phyloP scores from a whole-genome alignment of 495 filamentous ascomycete species.

The Xylaria bambusicola region DNA sequence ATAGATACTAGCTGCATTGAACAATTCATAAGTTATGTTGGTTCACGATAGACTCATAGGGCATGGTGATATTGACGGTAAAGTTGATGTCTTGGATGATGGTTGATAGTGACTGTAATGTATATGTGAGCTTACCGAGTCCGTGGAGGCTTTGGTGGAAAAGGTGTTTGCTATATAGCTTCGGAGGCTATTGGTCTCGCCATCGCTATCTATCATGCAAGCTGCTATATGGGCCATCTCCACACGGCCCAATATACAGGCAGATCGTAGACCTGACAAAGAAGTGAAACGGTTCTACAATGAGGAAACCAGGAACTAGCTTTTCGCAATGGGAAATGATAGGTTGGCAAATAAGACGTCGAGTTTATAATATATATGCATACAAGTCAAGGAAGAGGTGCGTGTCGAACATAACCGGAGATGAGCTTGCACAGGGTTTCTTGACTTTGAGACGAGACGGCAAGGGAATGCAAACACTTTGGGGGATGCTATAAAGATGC shows the following conservation, averaged over 20 bases:
- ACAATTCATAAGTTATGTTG: slow-evolving; percentile 29
- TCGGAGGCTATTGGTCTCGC: slow-evolving; percentile 38
- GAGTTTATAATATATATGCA: slow-evolving; percentile 12
- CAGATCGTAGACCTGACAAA: slow-evolving; percentile 27
- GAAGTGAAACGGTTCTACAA: slow-evolving; percentile 22
- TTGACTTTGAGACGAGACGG: slow-evolving; percentile 14
- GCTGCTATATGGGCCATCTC: slow-evolving; percentile 54
- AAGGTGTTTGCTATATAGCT: slow-evolving; percentile 51
- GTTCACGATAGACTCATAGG: slow-evolving; percentile 8
- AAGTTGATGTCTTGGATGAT: too few species aligned
- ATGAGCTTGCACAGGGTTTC: slow-evolving; percentile 4
- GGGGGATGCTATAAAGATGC: slow-evolving; percentile 24
- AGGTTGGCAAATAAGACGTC: slow-evolving; percentile 16
- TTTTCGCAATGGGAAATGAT: slow-evolving; percentile 11
- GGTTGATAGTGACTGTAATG: too few species aligned
- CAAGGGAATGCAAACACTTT: slow-evolving; percentile 29
- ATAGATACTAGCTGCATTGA: slow-evolving; percentile 26
- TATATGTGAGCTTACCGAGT: slow-evolving; percentile 41
- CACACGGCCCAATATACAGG: slow-evolving; percentile 25
- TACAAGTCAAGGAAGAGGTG: neutral
- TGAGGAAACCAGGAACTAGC: slow-evolving; percentile 15
- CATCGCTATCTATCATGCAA: slow-evolving; percentile 46
- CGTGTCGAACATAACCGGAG: slow-evolving; percentile 20
- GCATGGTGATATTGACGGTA: slow-evolving; percentile 4
- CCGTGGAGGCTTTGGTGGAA: slow-evolving; percentile 44